These are phyloP conservation scores for Alternaria atra DNA, from an alignment of 2,329 filamentous ascomycete genomes.

Conservation along the genomic window DNA sequence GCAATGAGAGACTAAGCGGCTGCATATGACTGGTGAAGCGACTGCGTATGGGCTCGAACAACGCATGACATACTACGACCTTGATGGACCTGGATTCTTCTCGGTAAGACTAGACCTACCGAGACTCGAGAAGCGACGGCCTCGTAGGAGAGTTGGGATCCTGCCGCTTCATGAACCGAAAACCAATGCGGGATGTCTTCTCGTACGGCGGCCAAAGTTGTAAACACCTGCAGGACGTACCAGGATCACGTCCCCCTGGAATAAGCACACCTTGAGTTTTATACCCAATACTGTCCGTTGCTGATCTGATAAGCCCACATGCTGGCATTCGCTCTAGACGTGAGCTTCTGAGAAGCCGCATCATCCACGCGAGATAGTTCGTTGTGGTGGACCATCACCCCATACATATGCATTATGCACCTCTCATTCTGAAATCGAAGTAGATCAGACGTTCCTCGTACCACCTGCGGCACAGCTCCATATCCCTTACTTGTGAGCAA, in stretches of 20 bases:
- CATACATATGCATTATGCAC: neutral
- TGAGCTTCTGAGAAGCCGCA: neutral
- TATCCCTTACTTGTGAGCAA: neutral
- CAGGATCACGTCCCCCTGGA: neutral
- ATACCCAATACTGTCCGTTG: neutral
- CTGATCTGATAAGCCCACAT: conserved; percentile 8
- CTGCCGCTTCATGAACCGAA: neutral
- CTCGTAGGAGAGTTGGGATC: neutral
- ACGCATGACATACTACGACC: neutral
- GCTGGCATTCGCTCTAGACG: neutral
- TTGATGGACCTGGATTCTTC: conserved; percentile 4
- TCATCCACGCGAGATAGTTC: neutral
- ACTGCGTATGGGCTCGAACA: conserved; percentile 5
- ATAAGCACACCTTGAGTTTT: neutral
- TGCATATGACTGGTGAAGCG: conserved; percentile 2
- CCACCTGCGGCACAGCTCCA: neutral
- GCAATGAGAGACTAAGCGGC: conserved; percentile 20
- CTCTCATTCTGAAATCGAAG: neutral
- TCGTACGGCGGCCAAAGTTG: neutral
- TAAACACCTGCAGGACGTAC: conserved; percentile 1
- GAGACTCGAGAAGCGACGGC: neutral
- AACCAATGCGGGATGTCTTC: neutral
- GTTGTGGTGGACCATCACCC: neutral
- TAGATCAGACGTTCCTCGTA: neutral
- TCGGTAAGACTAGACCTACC: neutral